Conservation (phyloP, 2,329 filamentous ascomycete genomes). For the Aureobasidium vineae region DNA sequence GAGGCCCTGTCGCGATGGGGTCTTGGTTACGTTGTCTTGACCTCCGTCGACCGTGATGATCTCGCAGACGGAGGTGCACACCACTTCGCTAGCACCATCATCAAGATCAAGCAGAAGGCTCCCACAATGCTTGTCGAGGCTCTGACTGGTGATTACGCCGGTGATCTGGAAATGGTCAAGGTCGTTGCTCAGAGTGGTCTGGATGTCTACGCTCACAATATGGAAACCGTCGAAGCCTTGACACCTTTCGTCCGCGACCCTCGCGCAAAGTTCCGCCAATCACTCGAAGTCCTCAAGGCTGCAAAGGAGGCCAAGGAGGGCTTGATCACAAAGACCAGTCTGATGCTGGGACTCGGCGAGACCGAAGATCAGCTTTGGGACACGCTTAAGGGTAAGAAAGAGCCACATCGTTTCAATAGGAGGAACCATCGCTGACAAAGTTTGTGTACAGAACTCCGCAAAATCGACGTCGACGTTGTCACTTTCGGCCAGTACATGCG, state of each 20-base stretch:
- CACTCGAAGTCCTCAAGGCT: conserved; percentile 71
- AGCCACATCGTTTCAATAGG: rapidly evolving
- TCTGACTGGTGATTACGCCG: conserved; percentile 81
- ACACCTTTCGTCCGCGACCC: conserved; percentile 89
- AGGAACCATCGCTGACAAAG: neutral
- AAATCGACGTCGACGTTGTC: conserved; percentile 83
- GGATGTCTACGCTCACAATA: conserved; percentile 95
- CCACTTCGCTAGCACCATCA: conserved; percentile 92
- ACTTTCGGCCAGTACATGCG: conserved; percentile 99
- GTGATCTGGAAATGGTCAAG: conserved; percentile 81
- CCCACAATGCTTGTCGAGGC: conserved; percentile 77
- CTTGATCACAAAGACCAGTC: conserved; percentile 96
- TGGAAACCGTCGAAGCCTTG: conserved; percentile 89
- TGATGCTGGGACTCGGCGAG: conserved; percentile 96
- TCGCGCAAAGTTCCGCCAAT: conserved; percentile 84
- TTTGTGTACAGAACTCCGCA: conserved; percentile 64
- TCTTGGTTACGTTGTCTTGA: conserved; percentile 91
- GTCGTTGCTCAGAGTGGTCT: conserved; percentile 83
- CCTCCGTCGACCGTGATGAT: conserved; percentile 91
- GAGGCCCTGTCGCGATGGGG: conserved; percentile 93
- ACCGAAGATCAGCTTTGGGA: conserved; percentile 82
- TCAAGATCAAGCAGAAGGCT: conserved; percentile 76
- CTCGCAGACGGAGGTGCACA: conserved; percentile 80
- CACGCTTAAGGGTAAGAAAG: conserved; percentile 64
- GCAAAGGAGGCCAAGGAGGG: conserved; percentile 74